phyloP scores from a whole-genome alignment of 257 asterid genomes.

The Mentha longifolia region DNA sequence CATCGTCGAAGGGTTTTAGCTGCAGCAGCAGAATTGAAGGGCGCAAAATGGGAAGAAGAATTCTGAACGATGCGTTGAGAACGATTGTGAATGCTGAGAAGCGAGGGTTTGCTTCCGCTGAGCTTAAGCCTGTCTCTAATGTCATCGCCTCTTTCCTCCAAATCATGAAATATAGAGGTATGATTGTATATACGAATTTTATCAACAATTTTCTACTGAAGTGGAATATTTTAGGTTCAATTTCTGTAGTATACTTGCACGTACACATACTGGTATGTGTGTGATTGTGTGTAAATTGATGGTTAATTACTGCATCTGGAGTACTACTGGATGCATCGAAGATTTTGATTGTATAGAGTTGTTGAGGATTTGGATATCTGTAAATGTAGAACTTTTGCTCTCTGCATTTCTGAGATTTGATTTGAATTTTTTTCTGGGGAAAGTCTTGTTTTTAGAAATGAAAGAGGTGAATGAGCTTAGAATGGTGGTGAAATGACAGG shows the following conservation, averaged over 20 bases:
- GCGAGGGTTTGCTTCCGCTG: slow-evolving; percentile 86
- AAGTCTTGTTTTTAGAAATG: neutral
- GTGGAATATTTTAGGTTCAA: neutral
- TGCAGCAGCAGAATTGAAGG: slow-evolving; percentile 25
- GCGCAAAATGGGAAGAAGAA: slow-evolving; percentile 78
- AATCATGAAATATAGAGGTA: slow-evolving; percentile 95
- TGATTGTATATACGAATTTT: neutral
- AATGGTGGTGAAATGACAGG: slow-evolving; percentile 56
- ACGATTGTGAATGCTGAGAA: slow-evolving; percentile 90
- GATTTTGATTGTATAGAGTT: neutral
- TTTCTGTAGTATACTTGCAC: neutral
- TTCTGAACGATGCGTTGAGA: slow-evolving; percentile 82
- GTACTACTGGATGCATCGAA: neutral
- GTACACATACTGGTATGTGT: neutral
- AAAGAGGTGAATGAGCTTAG: slow-evolving; percentile 28
- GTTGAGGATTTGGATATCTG: slow-evolving; percentile 10
- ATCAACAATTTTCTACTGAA: slow-evolving; percentile 10
- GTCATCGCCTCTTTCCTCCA: slow-evolving; percentile 86
- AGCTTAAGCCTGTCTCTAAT: slow-evolving; percentile 77
- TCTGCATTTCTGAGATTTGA: slow-evolving; percentile 9
- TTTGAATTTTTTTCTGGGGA: neutral
- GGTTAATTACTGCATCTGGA: neutral
- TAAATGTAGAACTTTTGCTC: slow-evolving; percentile 14
- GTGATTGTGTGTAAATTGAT: neutral
- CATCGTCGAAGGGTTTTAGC: slow-evolving; percentile 37